Base-by-base conservation (phyloP, 306 rosid genomes). In the Medicago arabica region DNA sequence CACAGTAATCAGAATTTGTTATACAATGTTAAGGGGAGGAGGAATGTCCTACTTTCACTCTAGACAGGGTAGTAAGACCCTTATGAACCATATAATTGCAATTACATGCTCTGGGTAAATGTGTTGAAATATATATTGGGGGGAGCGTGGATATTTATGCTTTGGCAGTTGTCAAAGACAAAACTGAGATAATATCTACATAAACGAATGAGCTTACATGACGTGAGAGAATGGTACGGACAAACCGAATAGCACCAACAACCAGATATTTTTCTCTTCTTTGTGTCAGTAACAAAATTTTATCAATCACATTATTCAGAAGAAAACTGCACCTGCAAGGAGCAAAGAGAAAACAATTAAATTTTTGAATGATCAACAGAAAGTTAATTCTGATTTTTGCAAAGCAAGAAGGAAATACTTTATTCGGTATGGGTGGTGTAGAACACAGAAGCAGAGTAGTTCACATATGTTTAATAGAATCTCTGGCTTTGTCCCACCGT, bases 361-460 rank as follows among this genome's bases (percentile, higher is more conserved):
- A 39, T 79, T 55, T 72, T 66, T 31, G 44, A 63, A 67, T 17
- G 38, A 69, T 66, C 43, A 76, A 75, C 38, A 57, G 76, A 47
- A 74, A 79, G 53, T 71, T 54, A 71, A 28, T 64, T 71, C 64
- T 16, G 67, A 69, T 7, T 71, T 80, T 62, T 39, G 73, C 69
- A 58, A 16, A 58, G 82, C 74, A 72, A 67, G n/a, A 77, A 74
- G 76, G 82, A 86, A 68, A 85, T 95, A 95, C 98, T 92, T 95
- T 92, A 95, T 95, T 87, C 96, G 87, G 80, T 86, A 89, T n/a
- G 97, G 93, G 79, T 95, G 98, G 85, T 95, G 98, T 15, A 92
- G 85, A 77, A 95, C 98, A 74, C 97, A 95, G 81, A 92, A 95
- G 91, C 97, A 90, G 50, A 95, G 87, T 83, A 95, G 74, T 81